Evolutionary conservation across 139 green algal genomes (phyloP).

Genomic region (Picochlorum sp.): DNA sequence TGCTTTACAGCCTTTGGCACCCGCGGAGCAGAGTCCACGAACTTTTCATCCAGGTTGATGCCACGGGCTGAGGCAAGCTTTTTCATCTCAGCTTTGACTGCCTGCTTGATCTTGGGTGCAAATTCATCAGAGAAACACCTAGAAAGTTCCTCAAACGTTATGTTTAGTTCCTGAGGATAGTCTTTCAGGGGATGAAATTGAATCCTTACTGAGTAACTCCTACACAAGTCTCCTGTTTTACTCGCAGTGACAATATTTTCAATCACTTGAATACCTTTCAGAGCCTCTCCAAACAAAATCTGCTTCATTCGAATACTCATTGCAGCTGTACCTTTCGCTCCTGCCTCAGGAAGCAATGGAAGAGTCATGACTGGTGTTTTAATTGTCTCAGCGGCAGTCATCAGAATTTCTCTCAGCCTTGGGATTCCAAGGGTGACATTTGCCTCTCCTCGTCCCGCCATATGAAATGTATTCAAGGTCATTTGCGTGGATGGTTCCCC

Average conservation of each 20-base stretch:
- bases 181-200: slow-evolving; percentile 34
- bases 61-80: slow-evolving; percentile 10
- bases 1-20: slow-evolving; percentile 2
- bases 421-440: slow-evolving; percentile 99
- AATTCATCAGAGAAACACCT: slow-evolving; percentile 55
- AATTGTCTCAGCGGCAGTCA: slow-evolving; percentile 80
- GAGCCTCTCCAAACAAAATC: slow-evolving; percentile 71
- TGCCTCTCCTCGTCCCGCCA: slow-evolving; percentile 83
- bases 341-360: slow-evolving; percentile 44
- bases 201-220: slow-evolving; percentile 36
- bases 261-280: slow-evolving; percentile 50
- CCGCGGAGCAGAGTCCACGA: slow-evolving; percentile 9
- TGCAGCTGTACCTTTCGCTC: slow-evolving; percentile 7
- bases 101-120: slow-evolving; percentile 39
- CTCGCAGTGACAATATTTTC: slow-evolving; percentile 41
- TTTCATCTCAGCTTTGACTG: slow-evolving; percentile 39
- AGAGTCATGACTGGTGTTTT: slow-evolving; percentile 93
- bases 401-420: slow-evolving; percentile 94
- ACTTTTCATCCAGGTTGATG: slow-evolving; percentile 14
- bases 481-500: slow-evolving; percentile 97
- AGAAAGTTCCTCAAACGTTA: slow-evolving; percentile 63
- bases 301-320: slow-evolving; percentile 68
- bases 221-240: slow-evolving; percentile 13
- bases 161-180: slow-evolving; percentile 56
- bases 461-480: slow-evolving; percentile 97